Percentiles rank a stretch among this genome's conserved stretches.
phyloP scores from a whole-genome alignment of 2,329 filamentous ascomycete species.

The Sporothrix sp. region DNA sequence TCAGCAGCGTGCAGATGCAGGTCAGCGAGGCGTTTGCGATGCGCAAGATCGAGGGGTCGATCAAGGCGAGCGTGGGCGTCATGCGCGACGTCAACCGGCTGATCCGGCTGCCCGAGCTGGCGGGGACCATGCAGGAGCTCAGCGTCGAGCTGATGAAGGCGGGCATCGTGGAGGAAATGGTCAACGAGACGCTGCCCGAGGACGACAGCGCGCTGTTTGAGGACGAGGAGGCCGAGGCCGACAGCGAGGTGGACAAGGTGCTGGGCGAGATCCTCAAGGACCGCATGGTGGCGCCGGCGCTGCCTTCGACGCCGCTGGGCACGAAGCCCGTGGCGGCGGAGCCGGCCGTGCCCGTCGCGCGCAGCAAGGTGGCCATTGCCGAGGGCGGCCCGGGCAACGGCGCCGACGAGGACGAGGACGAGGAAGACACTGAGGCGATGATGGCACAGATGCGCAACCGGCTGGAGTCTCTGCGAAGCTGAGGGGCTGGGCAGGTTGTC shows the following conservation, averaged over 20 bases:
- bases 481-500: neutral
- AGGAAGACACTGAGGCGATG: conserved; percentile 80
- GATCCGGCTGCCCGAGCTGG: conserved; percentile 75
- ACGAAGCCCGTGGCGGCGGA: conserved; percentile 37
- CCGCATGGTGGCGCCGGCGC: conserved; percentile 50
- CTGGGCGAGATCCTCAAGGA: conserved; percentile 84
- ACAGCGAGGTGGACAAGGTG: conserved; percentile 83
- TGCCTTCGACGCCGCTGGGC: conserved; percentile 45
- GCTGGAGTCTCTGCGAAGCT: conserved; percentile 85
- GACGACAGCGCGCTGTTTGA: conserved; percentile 56
- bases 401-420: conserved; percentile 58
- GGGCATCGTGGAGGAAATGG: conserved; percentile 96
- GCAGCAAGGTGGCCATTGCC: conserved; percentile 38
- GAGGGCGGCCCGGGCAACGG: conserved; percentile 36
- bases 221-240: conserved; percentile 64
- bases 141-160: conserved; percentile 84
- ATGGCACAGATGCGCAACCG: conserved; percentile 90
- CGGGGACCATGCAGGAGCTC: conserved; percentile 80
- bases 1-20: conserved; percentile 91
- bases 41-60: conserved; percentile 88
- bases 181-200: conserved; percentile 73
- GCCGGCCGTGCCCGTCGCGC: conserved; percentile 16
- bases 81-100: conserved; percentile 95
- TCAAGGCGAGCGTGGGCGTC: conserved; percentile 75
- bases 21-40: conserved; percentile 94